Evolutionary conservation across 768 basidiomycete species (phyloP).

Genomic region (Strobilomyces dryophilus): DNA sequence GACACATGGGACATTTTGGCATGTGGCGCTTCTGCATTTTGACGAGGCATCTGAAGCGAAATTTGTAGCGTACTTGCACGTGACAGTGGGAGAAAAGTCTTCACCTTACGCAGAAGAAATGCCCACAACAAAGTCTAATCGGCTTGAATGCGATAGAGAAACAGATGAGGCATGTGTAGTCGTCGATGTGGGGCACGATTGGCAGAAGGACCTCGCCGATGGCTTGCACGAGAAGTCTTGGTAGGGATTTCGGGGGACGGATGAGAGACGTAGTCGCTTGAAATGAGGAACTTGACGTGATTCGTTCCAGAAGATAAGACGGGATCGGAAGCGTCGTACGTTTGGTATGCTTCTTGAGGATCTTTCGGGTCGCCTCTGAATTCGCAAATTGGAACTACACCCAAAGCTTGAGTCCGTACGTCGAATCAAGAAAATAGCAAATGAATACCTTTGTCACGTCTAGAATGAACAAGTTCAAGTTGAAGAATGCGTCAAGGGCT

Average conservation of each 20-base stretch:
- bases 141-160: constrained; percentile 91
- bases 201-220: constrained; percentile 81
- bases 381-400: constrained; percentile 76
- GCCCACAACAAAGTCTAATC: constrained; percentile 74
- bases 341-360: constrained; percentile 92
- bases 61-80: background rate
- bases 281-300: constrained; percentile 18
- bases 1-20: constrained; percentile 79
- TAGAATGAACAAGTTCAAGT: constrained; percentile 74
- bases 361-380: constrained; percentile 86
- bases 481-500: constrained; percentile 66
- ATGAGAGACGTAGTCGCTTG: constrained; percentile 22
- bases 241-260: constrained; percentile 39
- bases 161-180: constrained; percentile 88
- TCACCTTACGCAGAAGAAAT: constrained; percentile 70
- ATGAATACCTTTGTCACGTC: constrained; percentile 70
- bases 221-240: constrained; percentile 71
- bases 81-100: background rate
- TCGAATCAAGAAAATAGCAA: background rate
- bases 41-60: constrained; percentile 54
- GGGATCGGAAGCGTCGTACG: constrained; percentile 78
- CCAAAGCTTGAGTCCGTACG: background rate
- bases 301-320: constrained; percentile 19
- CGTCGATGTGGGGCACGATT: constrained; percentile 72
- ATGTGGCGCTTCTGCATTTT: constrained; percentile 87